phyloP scores from a whole-genome alignment of 352 stramenopile species.

The Phytopythium aichiense region DNA sequence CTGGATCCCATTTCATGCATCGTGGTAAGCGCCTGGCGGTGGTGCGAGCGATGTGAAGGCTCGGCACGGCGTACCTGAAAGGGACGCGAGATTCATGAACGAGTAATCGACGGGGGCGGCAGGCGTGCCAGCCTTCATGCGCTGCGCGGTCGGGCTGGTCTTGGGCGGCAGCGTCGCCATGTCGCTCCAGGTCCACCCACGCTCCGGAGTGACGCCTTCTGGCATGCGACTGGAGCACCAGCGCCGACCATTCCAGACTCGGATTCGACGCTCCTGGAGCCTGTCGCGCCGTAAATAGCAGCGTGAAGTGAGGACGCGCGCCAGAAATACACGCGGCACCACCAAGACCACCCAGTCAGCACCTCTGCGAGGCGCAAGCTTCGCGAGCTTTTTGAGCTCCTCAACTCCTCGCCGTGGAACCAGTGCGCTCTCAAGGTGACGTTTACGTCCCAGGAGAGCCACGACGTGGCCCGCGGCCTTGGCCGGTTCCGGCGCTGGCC shows the following conservation, averaged over 20 bases:
- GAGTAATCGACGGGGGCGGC: slow-evolving; percentile 54
- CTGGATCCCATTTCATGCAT: slow-evolving; percentile 10
- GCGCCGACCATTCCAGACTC: not conserved
- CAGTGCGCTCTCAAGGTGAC: no score
- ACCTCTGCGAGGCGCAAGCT: no score
- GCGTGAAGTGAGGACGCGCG: not conserved
- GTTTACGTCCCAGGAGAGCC: no score
- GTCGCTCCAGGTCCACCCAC: not conserved
- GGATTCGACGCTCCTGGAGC: not conserved
- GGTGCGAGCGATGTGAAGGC: not conserved
- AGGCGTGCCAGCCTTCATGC: slow-evolving; percentile 4
- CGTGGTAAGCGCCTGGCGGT: no score
- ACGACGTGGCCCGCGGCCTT: no score
- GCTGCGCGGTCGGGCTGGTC: slow-evolving; percentile 5
- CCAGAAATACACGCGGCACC: not conserved
- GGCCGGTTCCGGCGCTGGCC: no score
- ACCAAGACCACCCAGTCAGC: not conserved
- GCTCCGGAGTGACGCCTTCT: not conserved
- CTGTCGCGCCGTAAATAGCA: not conserved
- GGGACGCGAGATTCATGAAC: slow-evolving; percentile 54
- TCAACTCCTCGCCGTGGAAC: no score
- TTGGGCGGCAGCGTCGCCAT: not conserved
- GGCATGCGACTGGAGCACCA: not conserved
- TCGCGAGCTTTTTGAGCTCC: no score
- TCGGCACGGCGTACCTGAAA: slow-evolving; percentile 33